A percentile compares a stretch with the other conserved stretches of the same genome.
Evolutionary conservation across 192 early-diverging fungal genomes (phyloP).

Genomic region (Podila verticillata): DNA sequence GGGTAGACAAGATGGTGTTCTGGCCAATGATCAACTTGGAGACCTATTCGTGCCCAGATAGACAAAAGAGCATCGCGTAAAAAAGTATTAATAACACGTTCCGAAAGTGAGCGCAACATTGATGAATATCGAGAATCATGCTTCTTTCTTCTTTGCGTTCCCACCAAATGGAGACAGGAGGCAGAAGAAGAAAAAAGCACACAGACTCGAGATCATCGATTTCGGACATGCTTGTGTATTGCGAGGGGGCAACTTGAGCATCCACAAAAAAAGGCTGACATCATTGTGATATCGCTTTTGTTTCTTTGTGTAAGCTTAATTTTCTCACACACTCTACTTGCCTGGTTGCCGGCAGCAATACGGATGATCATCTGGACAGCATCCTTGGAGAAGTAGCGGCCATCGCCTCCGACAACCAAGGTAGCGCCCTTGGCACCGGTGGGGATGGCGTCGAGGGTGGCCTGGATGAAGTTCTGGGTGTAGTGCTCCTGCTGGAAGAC

Average conservation of each 20-base stretch:
- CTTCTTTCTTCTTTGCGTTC: too few species aligned
- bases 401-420: constrained; percentile 96
- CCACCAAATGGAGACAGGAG: too few species aligned
- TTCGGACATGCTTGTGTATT: too few species aligned
- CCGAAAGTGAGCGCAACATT: neutral
- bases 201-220: too few species aligned
- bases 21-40: constrained; percentile 89
- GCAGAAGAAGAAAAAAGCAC: too few species aligned
- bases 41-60: constrained; percentile 57
- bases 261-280: neutral
- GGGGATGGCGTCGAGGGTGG: constrained; percentile 87
- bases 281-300: neutral
- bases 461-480: constrained; percentile 97
- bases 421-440: constrained; percentile 79
- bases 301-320: too few species aligned
- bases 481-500: constrained; percentile 95
- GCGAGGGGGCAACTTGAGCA: neutral
- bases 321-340: constrained; percentile 37
- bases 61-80: neutral
- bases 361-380: constrained; percentile 90
- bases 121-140: too few species aligned
- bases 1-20: constrained; percentile 94
- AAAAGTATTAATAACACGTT: neutral
- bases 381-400: constrained; percentile 88
- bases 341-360: constrained; percentile 85